phyloP scores from a whole-genome alignment of 345 rosid genomes.

The Mallotus nudiflorus region DNA sequence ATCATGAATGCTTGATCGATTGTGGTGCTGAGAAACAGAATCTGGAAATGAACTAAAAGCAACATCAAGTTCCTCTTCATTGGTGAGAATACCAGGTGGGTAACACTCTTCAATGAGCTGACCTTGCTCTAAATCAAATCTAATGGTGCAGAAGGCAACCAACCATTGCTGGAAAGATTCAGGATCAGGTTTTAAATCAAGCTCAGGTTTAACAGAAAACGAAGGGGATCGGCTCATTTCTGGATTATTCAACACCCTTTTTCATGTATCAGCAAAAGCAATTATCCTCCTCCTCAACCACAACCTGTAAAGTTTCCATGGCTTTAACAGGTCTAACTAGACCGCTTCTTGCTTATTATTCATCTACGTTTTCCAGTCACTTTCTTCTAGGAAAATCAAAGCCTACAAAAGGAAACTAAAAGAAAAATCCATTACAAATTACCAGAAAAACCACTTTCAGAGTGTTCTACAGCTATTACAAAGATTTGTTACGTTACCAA shows the following conservation, averaged over 20 bases:
- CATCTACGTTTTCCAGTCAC: slow-evolving; percentile 6
- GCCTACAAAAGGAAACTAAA: slow-evolving; percentile 21
- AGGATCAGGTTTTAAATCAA: slow-evolving; percentile 55
- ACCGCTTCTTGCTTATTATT: background rate
- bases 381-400: slow-evolving; percentile 16
- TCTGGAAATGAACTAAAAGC: slow-evolving; percentile 96
- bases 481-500: background rate
- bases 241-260: slow-evolving; percentile 18
- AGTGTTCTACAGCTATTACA: background rate
- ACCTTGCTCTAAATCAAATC: slow-evolving; percentile 96
- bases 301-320: slow-evolving; percentile 9
- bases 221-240: slow-evolving; percentile 95
- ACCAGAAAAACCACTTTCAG: background rate
- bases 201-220: slow-evolving; percentile 70
- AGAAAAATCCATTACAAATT: background rate
- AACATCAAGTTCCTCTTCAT: slow-evolving; percentile 86
- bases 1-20: slow-evolving; percentile 89
- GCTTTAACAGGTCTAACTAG: background rate
- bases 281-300: slow-evolving; percentile 29
- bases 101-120: slow-evolving; percentile 94
- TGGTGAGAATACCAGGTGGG: slow-evolving; percentile 64
- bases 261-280: slow-evolving; percentile 33
- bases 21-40: slow-evolving; percentile 86
- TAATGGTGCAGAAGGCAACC: slow-evolving; percentile 78
- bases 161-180: slow-evolving; percentile 77